Evolutionary conservation across 1,139 yeast species (phyloP), one percentile per base, ranked within the genome.

Genomic region (Saccharomyces hybrid): DNA sequence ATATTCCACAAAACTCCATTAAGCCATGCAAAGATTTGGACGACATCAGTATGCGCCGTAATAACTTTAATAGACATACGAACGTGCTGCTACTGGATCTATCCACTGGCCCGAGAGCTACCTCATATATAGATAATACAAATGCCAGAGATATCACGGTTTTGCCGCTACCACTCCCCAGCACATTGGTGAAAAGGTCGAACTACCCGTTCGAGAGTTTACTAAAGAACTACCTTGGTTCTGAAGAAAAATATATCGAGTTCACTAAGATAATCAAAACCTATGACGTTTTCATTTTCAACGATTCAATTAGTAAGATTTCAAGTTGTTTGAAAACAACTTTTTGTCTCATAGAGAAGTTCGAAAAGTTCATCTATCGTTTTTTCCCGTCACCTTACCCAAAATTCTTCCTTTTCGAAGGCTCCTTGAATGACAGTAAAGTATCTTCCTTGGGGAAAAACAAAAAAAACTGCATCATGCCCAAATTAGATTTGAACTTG

Each of bases 181-280:
- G 88, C 42, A 86, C 93, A 0, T 73, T 86, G 50, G 73, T 86
- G 56, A 84, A 83, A 64, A 76, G 95, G 54, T 76, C 81, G 14
- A 81, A 79, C 52, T 84, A 82, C 63, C 77, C 77, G 32, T 73
- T 86, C 53, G 66, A 71, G 32, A 75, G 82, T 49, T 78, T 70
- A 55, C 64, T 57, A 59, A 61, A 62, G 42, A 61, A 68, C 2
- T 57, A 65, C 23, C 63, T 65, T 27, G 58, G 60, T 31, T 62
- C 57, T 16, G 62, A 70, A 51, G 80, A 78, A 54, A 72, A 72
- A 60, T 52, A 54, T 23, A 58, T 61, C 52, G 51, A 68, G 53
- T 53, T 63, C 49, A 55, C 57, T 13, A 50, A 59, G 44, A 60
- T 69, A 32, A 56, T 60, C 14, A 51, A 54, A 5, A 57, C 57